Percentiles rank a stretch among this genome's conserved stretches.
phyloP scores from a whole-genome alignment of 1,139 yeast species.

The Kurtzmaniella quercitrusa region DNA sequence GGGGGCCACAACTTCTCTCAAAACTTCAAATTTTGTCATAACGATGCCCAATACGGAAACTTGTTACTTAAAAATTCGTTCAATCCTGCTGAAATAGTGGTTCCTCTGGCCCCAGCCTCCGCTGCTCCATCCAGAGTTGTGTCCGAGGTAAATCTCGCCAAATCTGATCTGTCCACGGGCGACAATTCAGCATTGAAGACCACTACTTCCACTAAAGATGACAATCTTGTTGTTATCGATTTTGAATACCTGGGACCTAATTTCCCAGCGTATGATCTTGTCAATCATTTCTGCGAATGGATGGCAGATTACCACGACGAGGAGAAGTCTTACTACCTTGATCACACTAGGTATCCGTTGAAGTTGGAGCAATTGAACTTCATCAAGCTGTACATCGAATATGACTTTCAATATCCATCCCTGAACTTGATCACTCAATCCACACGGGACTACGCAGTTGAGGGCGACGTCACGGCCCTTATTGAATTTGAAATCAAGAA shows the following conservation, averaged over 20 bases:
- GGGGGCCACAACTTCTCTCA: slow-evolving; percentile 39
- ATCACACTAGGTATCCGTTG: slow-evolving; percentile 58
- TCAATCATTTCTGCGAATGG: slow-evolving; percentile 92
- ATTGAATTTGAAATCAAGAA: slow-evolving; percentile 52
- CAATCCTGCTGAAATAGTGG: slow-evolving; percentile 33
- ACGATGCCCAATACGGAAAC: slow-evolving; percentile 95
- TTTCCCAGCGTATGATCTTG: slow-evolving; percentile 83
- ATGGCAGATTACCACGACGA: slow-evolving; percentile 87
- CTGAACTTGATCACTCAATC: slow-evolving; percentile 25
- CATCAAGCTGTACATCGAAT: slow-evolving; percentile 67
- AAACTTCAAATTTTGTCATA: slow-evolving; percentile 78
- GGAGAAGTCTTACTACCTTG: slow-evolving; percentile 52
- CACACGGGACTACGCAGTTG: slow-evolving; percentile 12
- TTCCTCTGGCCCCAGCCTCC: slow-evolving; percentile 11
- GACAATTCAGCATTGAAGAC: slow-evolving; percentile 9
- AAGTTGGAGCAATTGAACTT: slow-evolving; percentile 65
- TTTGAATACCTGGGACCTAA: slow-evolving; percentile 97
- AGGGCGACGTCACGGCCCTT: slow-evolving; percentile 17
- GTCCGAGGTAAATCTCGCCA: slow-evolving; percentile 12
- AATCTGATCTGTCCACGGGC: background rate
- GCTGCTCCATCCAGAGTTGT: slow-evolving; percentile 15
- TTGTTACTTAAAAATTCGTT: slow-evolving; percentile 50
- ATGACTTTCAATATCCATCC: slow-evolving; percentile 39
- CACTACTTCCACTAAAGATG: slow-evolving; percentile 48
- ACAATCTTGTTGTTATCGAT: slow-evolving; percentile 85